A percentile compares a stretch with the other conserved stretches of the same genome.
These are phyloP conservation scores for Pleoardoris graminearum DNA, from an alignment of 2,329 filamentous ascomycete species.

Conservation along the genomic window DNA sequence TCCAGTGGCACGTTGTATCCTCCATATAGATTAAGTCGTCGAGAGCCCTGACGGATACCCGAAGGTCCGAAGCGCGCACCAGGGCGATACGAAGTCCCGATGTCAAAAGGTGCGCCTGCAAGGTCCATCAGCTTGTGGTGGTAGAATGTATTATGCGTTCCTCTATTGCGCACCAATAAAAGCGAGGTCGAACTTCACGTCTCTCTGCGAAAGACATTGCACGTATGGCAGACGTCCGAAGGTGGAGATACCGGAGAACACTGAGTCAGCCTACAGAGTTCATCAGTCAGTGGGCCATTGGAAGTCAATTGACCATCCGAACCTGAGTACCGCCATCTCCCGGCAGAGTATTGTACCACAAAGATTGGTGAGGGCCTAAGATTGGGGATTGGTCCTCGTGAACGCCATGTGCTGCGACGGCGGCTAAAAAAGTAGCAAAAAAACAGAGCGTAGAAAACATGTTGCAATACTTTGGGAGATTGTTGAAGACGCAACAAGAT, in stretches of 20 bases:
- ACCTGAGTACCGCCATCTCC: slow-evolving; percentile 85
- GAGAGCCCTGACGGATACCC: slow-evolving; percentile 79
- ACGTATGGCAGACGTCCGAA: slow-evolving; percentile 79
- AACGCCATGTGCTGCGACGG: slow-evolving; percentile 57
- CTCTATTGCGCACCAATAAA: slow-evolving; percentile 66
- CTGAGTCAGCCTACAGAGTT: slow-evolving; percentile 74
- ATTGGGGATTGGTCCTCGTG: slow-evolving; percentile 63
- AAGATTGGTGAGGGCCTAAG: slow-evolving; percentile 69
- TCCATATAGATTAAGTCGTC: slow-evolving; percentile 82
- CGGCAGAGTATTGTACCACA: slow-evolving; percentile 84
- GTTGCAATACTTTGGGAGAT: background rate
- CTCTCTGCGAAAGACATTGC: slow-evolving; percentile 71
- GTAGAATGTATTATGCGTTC: background rate
- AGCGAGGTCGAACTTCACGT: slow-evolving; percentile 79
- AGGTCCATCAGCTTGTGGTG: slow-evolving; percentile 11
- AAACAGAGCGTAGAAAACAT: background rate
- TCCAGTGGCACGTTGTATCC: slow-evolving; percentile 83
- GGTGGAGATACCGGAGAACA: slow-evolving; percentile 86
- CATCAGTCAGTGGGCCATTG: slow-evolving; percentile 18
- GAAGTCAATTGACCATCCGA: slow-evolving; percentile 17
- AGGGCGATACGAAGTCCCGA: slow-evolving; percentile 81
- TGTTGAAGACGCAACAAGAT: background rate
- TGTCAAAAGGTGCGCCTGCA: slow-evolving; percentile 78
- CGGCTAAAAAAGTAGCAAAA: slow-evolving; percentile 55
- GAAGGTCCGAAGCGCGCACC: slow-evolving; percentile 83